Evolutionary conservation across 2,329 filamentous ascomycete species (phyloP).

Genomic region (Aureobasidium leucospermi): DNA sequence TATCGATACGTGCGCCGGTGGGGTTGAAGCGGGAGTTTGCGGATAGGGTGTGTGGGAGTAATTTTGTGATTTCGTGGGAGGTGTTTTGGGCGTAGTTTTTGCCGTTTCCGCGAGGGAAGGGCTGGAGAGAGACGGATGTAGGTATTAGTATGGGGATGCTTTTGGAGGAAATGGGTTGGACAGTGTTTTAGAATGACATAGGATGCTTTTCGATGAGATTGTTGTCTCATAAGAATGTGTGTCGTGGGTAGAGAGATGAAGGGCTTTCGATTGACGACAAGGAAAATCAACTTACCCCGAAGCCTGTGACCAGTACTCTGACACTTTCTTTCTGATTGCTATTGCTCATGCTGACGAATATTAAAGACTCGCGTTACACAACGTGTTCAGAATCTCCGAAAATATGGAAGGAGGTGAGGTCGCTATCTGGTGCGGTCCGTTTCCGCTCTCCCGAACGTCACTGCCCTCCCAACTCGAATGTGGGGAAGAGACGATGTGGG

Average conservation of each 20-base stretch:
- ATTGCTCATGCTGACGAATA: too few relatives aligned
- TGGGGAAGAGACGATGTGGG: neutral
- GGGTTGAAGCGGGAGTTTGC: conserved; percentile 8
- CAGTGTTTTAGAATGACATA: too few relatives aligned
- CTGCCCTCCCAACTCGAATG: neutral
- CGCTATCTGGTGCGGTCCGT: neutral
- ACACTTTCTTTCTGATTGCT: neutral
- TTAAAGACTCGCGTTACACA: too few relatives aligned
- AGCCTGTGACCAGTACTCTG: conserved; percentile 16
- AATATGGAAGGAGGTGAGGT: neutral
- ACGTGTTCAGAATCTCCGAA: neutral
- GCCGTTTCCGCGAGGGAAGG: conserved; percentile 11
- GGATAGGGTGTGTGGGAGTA: neutral
- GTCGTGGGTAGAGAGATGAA: too few relatives aligned
- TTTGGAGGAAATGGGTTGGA: neutral
- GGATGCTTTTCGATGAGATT: too few relatives aligned
- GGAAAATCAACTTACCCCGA: conserved; percentile 11
- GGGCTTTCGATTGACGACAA: too few relatives aligned
- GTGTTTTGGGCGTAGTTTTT: conserved; percentile 6
- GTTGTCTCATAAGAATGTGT: too few relatives aligned
- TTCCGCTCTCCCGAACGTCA: neutral
- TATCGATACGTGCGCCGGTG: neutral
- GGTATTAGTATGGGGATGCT: neutral
- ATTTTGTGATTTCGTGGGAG: conserved; percentile 15
- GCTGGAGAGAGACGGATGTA: neutral